These are phyloP conservation scores for Metschnikowia matae DNA, from an alignment of 805 yeast species.

Conservation along the genomic window DNA sequence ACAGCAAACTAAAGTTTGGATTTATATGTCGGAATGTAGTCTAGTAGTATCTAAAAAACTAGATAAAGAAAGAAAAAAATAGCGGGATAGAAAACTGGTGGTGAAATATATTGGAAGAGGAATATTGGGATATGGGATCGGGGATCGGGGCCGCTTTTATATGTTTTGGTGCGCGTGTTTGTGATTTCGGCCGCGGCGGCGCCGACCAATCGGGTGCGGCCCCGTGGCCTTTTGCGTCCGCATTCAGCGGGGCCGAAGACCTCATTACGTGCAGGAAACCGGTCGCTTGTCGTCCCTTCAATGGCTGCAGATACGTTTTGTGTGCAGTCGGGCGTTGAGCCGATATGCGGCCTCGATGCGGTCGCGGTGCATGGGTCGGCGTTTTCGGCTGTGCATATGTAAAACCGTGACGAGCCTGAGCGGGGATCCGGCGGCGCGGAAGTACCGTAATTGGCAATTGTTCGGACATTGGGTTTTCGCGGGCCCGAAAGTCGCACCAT, in stretches of 20 bases:
- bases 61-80: too few relatives aligned
- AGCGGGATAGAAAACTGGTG: background rate
- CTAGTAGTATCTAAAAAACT: too few relatives aligned
- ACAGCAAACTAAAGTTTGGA: too few relatives aligned
- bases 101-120: background rate
- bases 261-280: background rate
- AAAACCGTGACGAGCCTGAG: too few relatives aligned
- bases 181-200: background rate
- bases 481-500: too few relatives aligned
- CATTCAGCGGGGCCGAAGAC: too few relatives aligned
- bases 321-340: background rate
- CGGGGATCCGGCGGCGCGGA: too few relatives aligned
- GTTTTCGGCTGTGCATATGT: too few relatives aligned
- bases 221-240: background rate
- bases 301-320: background rate
- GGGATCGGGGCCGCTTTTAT: conserved; percentile 3
- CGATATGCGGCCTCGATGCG: too few relatives aligned
- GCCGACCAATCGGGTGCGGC: conserved; percentile 2
- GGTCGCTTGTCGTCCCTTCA: background rate
- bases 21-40: background rate
- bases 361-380: too few relatives aligned
- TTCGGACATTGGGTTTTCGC: too few relatives aligned
- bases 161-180: background rate
- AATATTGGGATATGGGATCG: background rate
- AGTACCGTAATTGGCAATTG: too few relatives aligned